Evolutionary conservation across 2,329 filamentous ascomycete genomes (phyloP).

Genomic region (Magnaporthales sp.): DNA sequence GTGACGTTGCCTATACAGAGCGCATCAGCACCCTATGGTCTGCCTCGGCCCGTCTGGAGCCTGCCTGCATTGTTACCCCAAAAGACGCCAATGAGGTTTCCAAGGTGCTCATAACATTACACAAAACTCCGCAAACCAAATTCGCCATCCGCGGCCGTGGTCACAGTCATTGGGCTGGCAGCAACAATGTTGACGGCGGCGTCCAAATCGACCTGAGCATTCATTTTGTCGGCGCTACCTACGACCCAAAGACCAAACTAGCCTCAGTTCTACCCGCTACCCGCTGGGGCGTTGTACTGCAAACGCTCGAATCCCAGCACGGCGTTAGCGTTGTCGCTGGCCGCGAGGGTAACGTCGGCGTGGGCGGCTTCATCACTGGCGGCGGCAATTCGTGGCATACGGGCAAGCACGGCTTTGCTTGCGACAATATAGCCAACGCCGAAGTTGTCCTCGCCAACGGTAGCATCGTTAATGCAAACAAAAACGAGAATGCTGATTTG

Average conservation of each 20-base stretch:
- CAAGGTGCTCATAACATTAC: constrained; percentile 22
- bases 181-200: constrained; percentile 26
- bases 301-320: constrained; percentile 20
- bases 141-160: constrained; percentile 31
- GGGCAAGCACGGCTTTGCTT: constrained; percentile 23
- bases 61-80: constrained; percentile 10
- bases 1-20: constrained; percentile 1
- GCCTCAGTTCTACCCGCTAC: constrained; percentile 25
- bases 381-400: constrained; percentile 25
- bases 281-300: constrained; percentile 28
- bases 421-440: constrained; percentile 26
- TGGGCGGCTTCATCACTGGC: constrained; percentile 24
- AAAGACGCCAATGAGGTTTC: constrained; percentile 25
- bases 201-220: constrained; percentile 27
- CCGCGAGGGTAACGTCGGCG: constrained; percentile 25
- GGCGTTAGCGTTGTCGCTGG: constrained; percentile 25
- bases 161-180: constrained; percentile 22
- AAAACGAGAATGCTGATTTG: constrained; percentile 24
- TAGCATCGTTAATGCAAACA: constrained; percentile 25
- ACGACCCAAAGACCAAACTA: constrained; percentile 18
- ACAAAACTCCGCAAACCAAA: constrained; percentile 15
- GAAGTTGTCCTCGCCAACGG: constrained; percentile 32
- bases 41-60: constrained; percentile 1
- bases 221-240: constrained; percentile 20
- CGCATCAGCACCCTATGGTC: constrained; percentile 13